Evolutionary conservation across 352 stramenopile species (phyloP), one percentile per base, ranked within the genome.

Genomic region (Saprolegnia parasitica): DNA sequence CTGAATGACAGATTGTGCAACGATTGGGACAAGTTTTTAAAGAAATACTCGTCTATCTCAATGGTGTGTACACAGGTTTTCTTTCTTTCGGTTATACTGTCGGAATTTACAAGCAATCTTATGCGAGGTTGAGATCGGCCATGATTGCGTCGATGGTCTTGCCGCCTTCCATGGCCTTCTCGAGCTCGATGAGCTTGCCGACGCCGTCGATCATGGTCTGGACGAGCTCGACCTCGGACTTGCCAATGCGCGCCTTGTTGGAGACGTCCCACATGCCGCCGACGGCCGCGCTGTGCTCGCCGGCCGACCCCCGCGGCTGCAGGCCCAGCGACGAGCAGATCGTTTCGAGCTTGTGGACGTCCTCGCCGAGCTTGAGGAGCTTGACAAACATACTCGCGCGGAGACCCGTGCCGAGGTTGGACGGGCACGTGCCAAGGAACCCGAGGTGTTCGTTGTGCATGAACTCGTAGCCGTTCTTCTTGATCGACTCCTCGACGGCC

Each of bases 161-260:
- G 3, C 84, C 82, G 9, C 79, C 80, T 45, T 84, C 77, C 35
- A 92, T 73, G 70, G 92, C 92, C 68, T 96, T 90, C 77, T 97
- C 91, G 80, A 96, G 91, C 37, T 77, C 77, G 73, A 95, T 95
- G 50, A 96, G 80, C 57, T 89, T 56, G 71, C 89, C 81, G 73
- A 96, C 88, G 62, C 88, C 88, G 65, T 93, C 83, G 73, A 95
- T 90, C 76, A 97, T 91, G 35, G 88, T 91, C 68, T 82, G 81
- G 68, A 97, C 89, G 73, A 97, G 89, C 68, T 97, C 88, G 0
- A 78, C 86, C 74, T 97, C 89, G 57, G 90, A 95, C 74, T 96
- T 91, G 67, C 87, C 90, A 58, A 97, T 89, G 60, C 88, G 84
- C 64, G 88, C 80, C 70, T 90, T 93, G 74, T 93, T 93, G 21